Percentiles rank a stretch among this genome's conserved stretches.
Evolutionary conservation across 805 yeast genomes (phyloP).

Genomic region (Hanseniaspora guilliermondii): DNA sequence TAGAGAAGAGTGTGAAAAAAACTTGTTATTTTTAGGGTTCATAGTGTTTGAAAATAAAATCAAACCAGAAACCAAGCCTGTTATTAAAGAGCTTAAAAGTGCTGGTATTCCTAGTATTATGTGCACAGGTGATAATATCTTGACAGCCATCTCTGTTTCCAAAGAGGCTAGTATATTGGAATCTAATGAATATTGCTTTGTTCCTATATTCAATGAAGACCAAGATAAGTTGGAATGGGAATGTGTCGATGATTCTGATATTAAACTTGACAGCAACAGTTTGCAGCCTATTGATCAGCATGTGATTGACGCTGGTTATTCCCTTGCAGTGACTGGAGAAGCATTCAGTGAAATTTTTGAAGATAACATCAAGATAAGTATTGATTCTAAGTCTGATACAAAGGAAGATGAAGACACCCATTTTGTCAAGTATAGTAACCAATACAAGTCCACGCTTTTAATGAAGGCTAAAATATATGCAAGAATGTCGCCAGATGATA

Average conservation of each 20-base stretch:
- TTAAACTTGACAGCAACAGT: conserved; percentile 51
- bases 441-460: conserved; percentile 44
- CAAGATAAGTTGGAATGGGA: conserved; percentile 43
- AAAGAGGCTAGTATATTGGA: conserved; percentile 62
- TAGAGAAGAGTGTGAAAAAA: conserved; percentile 58
- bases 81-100: conserved; percentile 43
- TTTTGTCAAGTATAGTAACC: conserved; percentile 22
- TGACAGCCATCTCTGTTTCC: conserved; percentile 90
- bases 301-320: conserved; percentile 33
- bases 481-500: conserved; percentile 98
- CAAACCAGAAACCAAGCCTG: conserved; percentile 52
- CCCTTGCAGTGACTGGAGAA: conserved; percentile 85
- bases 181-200: conserved; percentile 37
- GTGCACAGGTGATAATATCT: conserved; percentile 96
- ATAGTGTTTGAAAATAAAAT: conserved; percentile 85
- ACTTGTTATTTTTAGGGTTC: conserved; percentile 70
- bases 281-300: conserved; percentile 33
- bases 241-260: conserved; percentile 47
- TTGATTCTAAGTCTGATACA: conserved; percentile 18
- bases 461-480: conserved; percentile 74
- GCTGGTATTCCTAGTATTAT: conserved; percentile 76
- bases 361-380: conserved; percentile 21
- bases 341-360: conserved; percentile 66
- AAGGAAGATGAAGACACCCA: conserved; percentile 17
- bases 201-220: conserved; percentile 45